A percentile compares a stretch with the other conserved stretches of the same genome.
Conservation (phyloP, 495 filamentous ascomycete species). For the Neurospora tetraspora region DNA sequence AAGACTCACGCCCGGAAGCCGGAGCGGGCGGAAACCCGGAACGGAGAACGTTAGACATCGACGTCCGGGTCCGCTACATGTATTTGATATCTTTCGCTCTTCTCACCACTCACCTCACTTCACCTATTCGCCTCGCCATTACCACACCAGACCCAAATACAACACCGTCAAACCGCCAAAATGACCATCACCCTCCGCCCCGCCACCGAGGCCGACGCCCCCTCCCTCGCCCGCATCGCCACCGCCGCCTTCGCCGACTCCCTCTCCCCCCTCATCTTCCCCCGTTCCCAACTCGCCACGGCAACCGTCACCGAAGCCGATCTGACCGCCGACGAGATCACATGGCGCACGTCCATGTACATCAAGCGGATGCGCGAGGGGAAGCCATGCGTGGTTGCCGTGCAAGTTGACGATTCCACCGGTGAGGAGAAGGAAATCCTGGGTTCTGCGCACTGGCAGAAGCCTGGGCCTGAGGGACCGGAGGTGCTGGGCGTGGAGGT, state of each 20-base stretch:
- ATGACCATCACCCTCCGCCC: slow-evolving; percentile 15
- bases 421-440: slow-evolving; percentile 2
- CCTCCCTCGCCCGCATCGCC: slow-evolving; percentile 8
- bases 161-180: neutral
- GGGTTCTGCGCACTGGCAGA: slow-evolving; percentile 18
- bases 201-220: slow-evolving; percentile 9
- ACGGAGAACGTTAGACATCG: neutral
- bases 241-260: slow-evolving; percentile 8
- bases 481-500: neutral
- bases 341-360: slow-evolving; percentile 10
- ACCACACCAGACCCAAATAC: neutral
- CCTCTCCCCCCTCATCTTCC: slow-evolving; percentile 12
- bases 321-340: slow-evolving; percentile 4
- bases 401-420: slow-evolving; percentile 5
- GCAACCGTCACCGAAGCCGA: neutral
- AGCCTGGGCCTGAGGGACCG: neutral
- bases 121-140: neutral
- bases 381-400: slow-evolving; percentile 12
- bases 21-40: neutral
- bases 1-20: neutral
- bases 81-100: neutral
- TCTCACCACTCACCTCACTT: neutral
- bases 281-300: slow-evolving; percentile 2
- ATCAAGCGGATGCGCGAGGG: slow-evolving; percentile 10
- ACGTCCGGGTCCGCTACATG: neutral